These are phyloP conservation scores for Kickxella alabastrina DNA, from an alignment of 192 early-diverging fungal species.

Conservation along the genomic window DNA sequence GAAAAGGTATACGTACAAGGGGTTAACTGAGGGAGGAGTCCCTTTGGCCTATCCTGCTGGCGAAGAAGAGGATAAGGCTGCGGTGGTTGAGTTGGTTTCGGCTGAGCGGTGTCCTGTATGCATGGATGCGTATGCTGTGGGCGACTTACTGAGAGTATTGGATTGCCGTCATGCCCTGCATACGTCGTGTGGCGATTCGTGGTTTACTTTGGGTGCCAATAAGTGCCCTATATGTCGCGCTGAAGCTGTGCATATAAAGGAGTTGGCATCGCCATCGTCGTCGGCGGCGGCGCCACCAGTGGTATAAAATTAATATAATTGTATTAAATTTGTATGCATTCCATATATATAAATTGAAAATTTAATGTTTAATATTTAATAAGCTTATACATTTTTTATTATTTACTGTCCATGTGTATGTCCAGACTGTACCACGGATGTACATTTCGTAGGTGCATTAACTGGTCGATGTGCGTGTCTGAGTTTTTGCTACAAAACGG, in stretches of 20 bases:
- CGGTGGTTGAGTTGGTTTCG: constrained; percentile 20
- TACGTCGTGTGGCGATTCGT: constrained; percentile 36
- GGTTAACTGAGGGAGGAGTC: background rate
- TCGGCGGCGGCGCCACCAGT: too few relatives aligned
- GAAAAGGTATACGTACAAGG: constrained; percentile 19
- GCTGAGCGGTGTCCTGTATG: constrained; percentile 46
- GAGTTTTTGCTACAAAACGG: constrained; percentile 33
- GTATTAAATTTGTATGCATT: background rate
- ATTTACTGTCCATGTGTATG: constrained; percentile 22
- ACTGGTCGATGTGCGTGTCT: constrained; percentile 12
- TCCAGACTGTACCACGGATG: constrained; percentile 49
- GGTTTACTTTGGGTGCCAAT: constrained; percentile 48
- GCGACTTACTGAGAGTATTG: constrained; percentile 33
- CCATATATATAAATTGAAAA: background rate
- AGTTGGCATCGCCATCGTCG: too few relatives aligned
- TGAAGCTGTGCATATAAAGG: constrained; percentile 21
- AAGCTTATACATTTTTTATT: background rate
- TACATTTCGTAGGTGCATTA: constrained; percentile 14
- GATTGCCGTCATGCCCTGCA: constrained; percentile 40
- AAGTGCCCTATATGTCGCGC: constrained; percentile 43
- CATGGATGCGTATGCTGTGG: constrained; percentile 31
- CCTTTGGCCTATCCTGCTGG: background rate
- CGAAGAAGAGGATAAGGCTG: background rate
- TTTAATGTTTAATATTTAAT: background rate
- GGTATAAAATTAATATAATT: background rate